Conservation (phyloP, 495 filamentous ascomycete species). For the Neurospora africana region DNA sequence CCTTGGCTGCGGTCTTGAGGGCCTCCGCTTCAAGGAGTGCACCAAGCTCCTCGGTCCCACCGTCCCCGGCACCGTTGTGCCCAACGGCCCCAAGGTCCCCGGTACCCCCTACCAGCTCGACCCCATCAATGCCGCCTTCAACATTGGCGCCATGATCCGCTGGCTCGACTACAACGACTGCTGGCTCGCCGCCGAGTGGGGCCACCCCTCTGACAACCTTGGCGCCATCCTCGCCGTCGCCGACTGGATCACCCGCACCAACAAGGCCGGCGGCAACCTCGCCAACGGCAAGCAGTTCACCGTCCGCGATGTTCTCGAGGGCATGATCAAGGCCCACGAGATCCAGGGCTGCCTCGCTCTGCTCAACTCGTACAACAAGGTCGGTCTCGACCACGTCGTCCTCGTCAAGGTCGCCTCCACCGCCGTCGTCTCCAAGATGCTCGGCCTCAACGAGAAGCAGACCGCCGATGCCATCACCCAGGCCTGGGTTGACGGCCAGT, state of each 20-base stretch:
- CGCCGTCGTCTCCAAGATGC: conserved; percentile 87
- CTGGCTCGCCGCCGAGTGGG: conserved; percentile 98
- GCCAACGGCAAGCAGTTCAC: conserved; percentile 79
- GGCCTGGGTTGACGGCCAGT: conserved; percentile 95
- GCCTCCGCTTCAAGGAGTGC: conserved; percentile 91
- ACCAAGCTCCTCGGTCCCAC: conserved; percentile 89
- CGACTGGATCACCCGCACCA: conserved; percentile 95
- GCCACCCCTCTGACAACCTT: conserved; percentile 93
- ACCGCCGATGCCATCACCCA: conserved; percentile 93
- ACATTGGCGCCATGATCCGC: conserved; percentile 95
- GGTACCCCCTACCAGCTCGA: conserved; percentile 92
- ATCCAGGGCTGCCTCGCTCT: conserved; percentile 95
- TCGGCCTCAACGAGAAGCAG: conserved; percentile 79
- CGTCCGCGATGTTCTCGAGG: conserved; percentile 84
- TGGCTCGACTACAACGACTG: conserved; percentile 99
- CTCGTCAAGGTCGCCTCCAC: conserved; percentile 95
- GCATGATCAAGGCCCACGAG: conserved; percentile 99
- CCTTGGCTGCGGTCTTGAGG: conserved; percentile 91
- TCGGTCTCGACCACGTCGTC: conserved; percentile 94
- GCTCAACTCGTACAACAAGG: conserved; percentile 97
- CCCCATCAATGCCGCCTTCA: conserved; percentile 92
- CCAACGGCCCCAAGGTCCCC: conserved; percentile 83
- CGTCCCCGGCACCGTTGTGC: conserved; percentile 82
- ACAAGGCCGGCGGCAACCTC: conserved; percentile 79
- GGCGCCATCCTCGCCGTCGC: conserved; percentile 92